A percentile compares a stretch with the other conserved stretches of the same genome.
phyloP scores from a whole-genome alignment of 345 rosid genomes.

The Zanthoxylum bungeanum region DNA sequence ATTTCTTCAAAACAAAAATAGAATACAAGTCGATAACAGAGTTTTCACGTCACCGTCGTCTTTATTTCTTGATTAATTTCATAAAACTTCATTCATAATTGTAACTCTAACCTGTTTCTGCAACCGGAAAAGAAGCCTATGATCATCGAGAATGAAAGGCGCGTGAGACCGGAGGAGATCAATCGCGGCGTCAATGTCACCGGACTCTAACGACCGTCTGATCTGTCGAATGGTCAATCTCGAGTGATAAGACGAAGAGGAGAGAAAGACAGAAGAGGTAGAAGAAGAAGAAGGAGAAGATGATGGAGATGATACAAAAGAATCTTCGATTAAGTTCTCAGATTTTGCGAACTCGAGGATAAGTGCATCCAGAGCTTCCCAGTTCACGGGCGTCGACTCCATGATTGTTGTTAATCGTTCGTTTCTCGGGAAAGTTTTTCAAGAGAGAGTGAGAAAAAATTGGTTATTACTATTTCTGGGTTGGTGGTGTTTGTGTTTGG shows the following conservation, averaged over 20 bases:
- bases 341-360: slow-evolving; percentile 83
- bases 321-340: slow-evolving; percentile 69
- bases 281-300: slow-evolving; percentile 42
- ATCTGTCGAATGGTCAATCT: slow-evolving; percentile 76
- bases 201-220: slow-evolving; percentile 66
- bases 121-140: slow-evolving; percentile 70
- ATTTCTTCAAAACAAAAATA: slow-evolving; percentile 51
- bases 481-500: background rate
- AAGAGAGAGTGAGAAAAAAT: background rate
- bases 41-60: background rate
- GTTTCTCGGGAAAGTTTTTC: slow-evolving; percentile 20
- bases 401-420: slow-evolving; percentile 23
- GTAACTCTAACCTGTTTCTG: slow-evolving; percentile 69
- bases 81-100: slow-evolving; percentile 11
- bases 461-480: background rate
- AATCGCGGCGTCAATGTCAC: slow-evolving; percentile 67
- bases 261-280: slow-evolving; percentile 44
- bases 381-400: slow-evolving; percentile 74
- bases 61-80: background rate
- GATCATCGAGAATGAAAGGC: slow-evolving; percentile 76
- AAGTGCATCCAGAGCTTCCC: slow-evolving; percentile 87
- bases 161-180: slow-evolving; percentile 65
- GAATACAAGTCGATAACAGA: background rate
- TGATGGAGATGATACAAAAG: slow-evolving; percentile 28
- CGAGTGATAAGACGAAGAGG: slow-evolving; percentile 67